Conservation (phyloP, 345 rosid species). For the Clarkia xantiana region DNA sequence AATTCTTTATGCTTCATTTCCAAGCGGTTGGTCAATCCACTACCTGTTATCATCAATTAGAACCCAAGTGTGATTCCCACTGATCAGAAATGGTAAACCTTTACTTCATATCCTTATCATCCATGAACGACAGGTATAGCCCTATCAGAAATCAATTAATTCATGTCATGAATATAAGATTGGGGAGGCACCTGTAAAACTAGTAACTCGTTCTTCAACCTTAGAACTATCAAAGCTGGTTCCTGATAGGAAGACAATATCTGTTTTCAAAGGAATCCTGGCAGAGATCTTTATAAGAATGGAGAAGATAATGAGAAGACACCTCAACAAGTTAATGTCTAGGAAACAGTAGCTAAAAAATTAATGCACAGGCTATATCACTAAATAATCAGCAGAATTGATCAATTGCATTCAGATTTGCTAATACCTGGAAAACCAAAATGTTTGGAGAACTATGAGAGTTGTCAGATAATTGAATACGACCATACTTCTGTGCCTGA, state of each 20-base stretch:
- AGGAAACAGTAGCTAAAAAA: no score
- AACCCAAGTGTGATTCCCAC: background rate
- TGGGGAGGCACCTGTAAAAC: slow-evolving; percentile 51
- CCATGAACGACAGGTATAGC: no score
- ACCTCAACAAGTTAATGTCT: background rate
- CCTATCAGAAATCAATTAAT: no score
- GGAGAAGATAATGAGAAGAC: slow-evolving; percentile 8
- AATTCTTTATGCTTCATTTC: slow-evolving; percentile 48
- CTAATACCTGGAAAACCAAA: slow-evolving; percentile 69
- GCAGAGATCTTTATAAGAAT: slow-evolving; percentile 45
- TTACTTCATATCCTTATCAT: no score
- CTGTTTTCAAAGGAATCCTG: slow-evolving; percentile 42
- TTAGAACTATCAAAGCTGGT: slow-evolving; percentile 20
- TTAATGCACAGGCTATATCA: no score
- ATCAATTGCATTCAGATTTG: background rate
- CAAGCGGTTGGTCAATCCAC: slow-evolving; percentile 36
- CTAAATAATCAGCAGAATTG: no score
- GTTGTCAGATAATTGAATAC: slow-evolving; percentile 53
- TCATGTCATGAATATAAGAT: background rate
- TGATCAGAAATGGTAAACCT: no score
- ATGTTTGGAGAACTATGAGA: slow-evolving; percentile 41
- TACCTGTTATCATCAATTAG: slow-evolving; percentile 19
- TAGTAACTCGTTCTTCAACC: slow-evolving; percentile 41
- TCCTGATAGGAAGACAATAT: slow-evolving; percentile 68
- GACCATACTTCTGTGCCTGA: slow-evolving; percentile 35